Evolutionary conservation across 306 rosid genomes (phyloP), one percentile per base, ranked within the genome.

Genomic region (Aeschynomene evenia): DNA sequence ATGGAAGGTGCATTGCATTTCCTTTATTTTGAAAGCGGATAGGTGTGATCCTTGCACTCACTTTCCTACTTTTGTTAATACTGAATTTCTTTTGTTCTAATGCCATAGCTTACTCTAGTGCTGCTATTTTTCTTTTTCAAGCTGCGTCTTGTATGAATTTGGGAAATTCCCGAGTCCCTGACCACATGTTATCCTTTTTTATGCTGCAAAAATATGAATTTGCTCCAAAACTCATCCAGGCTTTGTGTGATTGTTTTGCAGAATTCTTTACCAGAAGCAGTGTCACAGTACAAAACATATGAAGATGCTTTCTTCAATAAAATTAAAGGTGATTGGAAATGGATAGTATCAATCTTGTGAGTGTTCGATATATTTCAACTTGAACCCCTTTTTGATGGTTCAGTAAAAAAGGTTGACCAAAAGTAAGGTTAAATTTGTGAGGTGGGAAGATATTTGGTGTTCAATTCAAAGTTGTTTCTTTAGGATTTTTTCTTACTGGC

Each of bases 301-400:
- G 98, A 93, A 78, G 85, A 84, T 36, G 84, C 80, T 37, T 81
- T 90, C 81, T 34, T 93, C 85, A 69, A 72, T 77, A 83, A 80
- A 55, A 56, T 84, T 50, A 84, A 85, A 84, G 96, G 98, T 89
- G 66, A 77, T 64, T 46, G 54, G 18, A 63, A 16, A 11, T 31
- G 55, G 15, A 16, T 59, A 53, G 42, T 60, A 13, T 33, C 3
- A 7, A 31, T 56, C 9, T 69, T 61, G 61, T 63, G 48, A 33
- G 66, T 13, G 31, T 33, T 75, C 50, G 52, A 4, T 54, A 31
- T 31, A 50, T 65, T 64, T 65, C n/a, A 42, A 65, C 58, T 64
- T 55, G 13, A 65, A 19, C 65, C 63, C n/a, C 21, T 29, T 39
- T 31, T 72, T 11, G 42, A 51, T 13, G 71, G 45, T 73, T 51